Base-by-base conservation (phyloP, 2,329 filamentous ascomycete genomes). In the Fusarium coffeatum region DNA sequence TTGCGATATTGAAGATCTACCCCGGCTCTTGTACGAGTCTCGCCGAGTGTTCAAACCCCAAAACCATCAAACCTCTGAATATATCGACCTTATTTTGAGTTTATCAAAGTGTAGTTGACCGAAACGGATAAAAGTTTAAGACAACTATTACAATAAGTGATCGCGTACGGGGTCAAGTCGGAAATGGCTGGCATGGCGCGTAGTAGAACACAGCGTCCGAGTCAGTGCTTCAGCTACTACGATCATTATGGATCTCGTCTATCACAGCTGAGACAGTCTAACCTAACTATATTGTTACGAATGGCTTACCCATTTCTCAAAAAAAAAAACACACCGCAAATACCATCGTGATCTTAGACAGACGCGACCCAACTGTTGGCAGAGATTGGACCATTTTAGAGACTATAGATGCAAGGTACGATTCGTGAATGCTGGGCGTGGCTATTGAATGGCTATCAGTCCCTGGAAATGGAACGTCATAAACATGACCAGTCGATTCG, bases 171-270 rank as follows among this genome's bases (percentile, higher is more conserved):
- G 18, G 32, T 8, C 11, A 27, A 12, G 49, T 5, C 23, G 6
- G 32, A 23, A 51, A 53, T 18, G 25, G 13, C 34, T 57, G 25
- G 23, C 12, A 59, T 37, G 30, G 48, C 37, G 48, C 41, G 30
- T 16, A 18, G 23, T 47, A 25, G 12, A 23, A 32, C 23, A 48
- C 18, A 49, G 48, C 25, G 49, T 18, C 55, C 16, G 57, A 55
- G 43, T 64, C 57, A 61, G 49, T 34, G 16, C n/a, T 22, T 46
- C 37, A 43, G 40, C 48, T 42, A 61, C 34, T 30, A 8, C 34
- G 43, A 30, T 20, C 22, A 22, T 42, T 22, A 55, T 23, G 22
- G 28, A n/a, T 22, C 16, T 41, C 46, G 11, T 51, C 22, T 16
- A 51, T 51, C 23, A 27, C 48, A 51, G n/a, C 28, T n/a, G 25